Base-by-base conservation (phyloP, 2,329 filamentous ascomycete genomes). In the Furcasterigmium sp. region DNA sequence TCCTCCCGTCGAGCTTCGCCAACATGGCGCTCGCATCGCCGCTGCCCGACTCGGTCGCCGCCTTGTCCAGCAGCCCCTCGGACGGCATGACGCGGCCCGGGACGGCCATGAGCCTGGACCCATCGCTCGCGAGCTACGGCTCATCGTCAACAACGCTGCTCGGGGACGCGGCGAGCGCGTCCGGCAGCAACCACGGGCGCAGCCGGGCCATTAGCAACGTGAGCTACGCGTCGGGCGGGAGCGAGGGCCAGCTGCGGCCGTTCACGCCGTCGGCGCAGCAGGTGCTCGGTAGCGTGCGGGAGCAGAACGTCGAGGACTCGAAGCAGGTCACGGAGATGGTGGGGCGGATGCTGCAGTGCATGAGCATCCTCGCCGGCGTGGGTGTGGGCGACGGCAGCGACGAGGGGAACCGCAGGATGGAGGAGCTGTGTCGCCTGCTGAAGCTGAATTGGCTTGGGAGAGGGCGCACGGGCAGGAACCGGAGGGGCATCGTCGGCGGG, bases 401-500 rank as follows among this genome's bases (percentile, higher is more conserved):
- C 50, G 81, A 85, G 29, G 76, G 80, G 2, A 87, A 91, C 58
- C 77, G 76, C 44, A 88, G 85, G 64, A 85, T 97, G 56, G 85
- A 91, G 48, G 80, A 91, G 56, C 69, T 98, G 49, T 89, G 85
- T 45, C 85, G 88, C 58, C 82, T 93, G 54, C 70, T 98, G 48
- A 98, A 97, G 67, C 81, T 96, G 56, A 98, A 98, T 63, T 98
- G 93, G 93, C 75, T 98, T 2, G 91, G 91, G 0, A 75, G 93
- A 37, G 91, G 91, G 0, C 71, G 93, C 28, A 97, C 90, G 4
- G 93, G 93, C 0, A 75, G 93, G 50, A 94, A 97, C 62, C 72
- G 93, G 42, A 80, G 89, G 51, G 93, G 93, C 0, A 91, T 96
- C 59, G 91, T 97, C 1, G 91, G 90, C 2, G 77, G 75, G 0